Evolutionary conservation across 257 asterid species (phyloP), one percentile per base, ranked within the genome.

Genomic region (Scutellaria minor): DNA sequence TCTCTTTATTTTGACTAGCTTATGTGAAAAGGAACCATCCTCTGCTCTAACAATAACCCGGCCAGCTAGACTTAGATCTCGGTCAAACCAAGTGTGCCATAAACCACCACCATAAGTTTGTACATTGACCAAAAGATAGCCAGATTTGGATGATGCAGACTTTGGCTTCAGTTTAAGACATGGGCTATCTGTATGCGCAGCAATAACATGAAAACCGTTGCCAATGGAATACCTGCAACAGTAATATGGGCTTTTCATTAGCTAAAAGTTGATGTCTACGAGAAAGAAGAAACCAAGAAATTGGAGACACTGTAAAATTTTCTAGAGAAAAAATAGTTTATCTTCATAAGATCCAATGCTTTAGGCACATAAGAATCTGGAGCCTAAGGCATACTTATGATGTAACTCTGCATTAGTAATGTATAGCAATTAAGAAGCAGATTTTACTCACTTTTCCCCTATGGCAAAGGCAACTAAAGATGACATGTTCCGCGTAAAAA

Each of bases 41-140:
- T 81, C 83, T 50, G 85, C 85, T 84, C 93, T 90, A 73, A 92
- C 66, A 68, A 95, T 90, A 70, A 88, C 98, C 84, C 98, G 82
- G 80, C 99, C 99, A 73, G 98, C 99, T 71, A 94, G 88, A 79
- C 95, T 94, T 67, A 94, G 76, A 80, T 94, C 99, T 72, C 99
- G 82, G 79, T 94, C 99, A 74, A 94, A 94, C 99, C 99, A 94
- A 73, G 99, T 94, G 71, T 94, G 96, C 99, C 99, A 94, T 75
- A 94, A 84, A 75, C 98, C 99, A 73, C 96, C 88, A 50, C 99
- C 99, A 82, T 94, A 94, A 66, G 95, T 89, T 80, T 92, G 97
- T 72, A 95, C 98, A 60, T 83, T 88, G 83, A 95, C 92, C 97
- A 92, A 87, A 70, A 91, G 98, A 86, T 89, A 94, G 44, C 97